Evolutionary conservation across 768 basidiomycete genomes (phyloP), one percentile per base, ranked within the genome.

Genomic region (Tricholoma hemisulphureum): DNA sequence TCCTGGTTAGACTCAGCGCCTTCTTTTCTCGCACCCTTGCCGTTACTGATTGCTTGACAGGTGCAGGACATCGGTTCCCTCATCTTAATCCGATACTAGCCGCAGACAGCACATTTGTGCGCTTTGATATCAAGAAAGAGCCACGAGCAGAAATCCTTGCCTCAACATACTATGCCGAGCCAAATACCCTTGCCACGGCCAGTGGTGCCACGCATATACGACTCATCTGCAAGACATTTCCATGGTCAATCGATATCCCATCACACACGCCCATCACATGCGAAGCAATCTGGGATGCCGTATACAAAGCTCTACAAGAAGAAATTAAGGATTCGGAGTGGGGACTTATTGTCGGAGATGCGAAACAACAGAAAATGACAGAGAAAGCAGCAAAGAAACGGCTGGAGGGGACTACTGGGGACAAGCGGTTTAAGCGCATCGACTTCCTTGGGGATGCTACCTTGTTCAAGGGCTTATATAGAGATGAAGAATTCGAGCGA

Each of bases 321-420:
- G 78, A 76, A 6, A 73, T 90, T 18, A 77, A 60, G 1, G 86
- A 89, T 58, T 86, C 86, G 3, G 88, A 89, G 63, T 89, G 88
- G 87, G 86, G 83, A 0, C 70, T 85, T 46, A 72, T 83, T 16
- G 65, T 78, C 5, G 65, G 55, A 24, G 79, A 83, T 45, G 77
- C 76, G 67, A 75, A 76, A 56, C 67, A 65, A 58, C 73, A 68
- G 53, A 79, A 80, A 60, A 60, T 61, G 18, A 75, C 86, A 14
- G 79, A 83, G 63, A 77, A 71, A 51, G 79, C 84, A 2, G 78
- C 77, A 53, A 83, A 80, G 70, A 78, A 76, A 58, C 73, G 87
- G 56, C 55, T 69, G 6, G 78, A 79, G 5, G 59, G 51, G 4
- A 74, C 78, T 54, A 64, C 62, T 48, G 67, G 63, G 41, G 77